phyloP scores from a whole-genome alignment of 108 stramenopile species.

The Aurantiochytrium sp. region DNA sequence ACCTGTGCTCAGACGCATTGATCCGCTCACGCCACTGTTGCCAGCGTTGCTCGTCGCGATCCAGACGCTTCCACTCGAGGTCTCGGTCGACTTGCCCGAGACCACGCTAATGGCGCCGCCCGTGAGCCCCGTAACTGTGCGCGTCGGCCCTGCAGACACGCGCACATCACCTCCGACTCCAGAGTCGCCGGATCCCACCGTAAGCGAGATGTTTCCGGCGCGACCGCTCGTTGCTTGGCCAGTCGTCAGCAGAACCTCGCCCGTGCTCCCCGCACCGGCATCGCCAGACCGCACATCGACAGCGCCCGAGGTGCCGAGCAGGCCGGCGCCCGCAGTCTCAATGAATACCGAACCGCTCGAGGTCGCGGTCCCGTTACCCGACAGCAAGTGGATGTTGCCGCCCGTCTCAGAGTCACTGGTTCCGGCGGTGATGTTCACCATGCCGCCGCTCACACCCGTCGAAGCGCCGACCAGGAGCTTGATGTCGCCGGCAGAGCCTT shows the following conservation, averaged over 20 bases:
- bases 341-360: background rate
- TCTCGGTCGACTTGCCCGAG: conserved; percentile 41
- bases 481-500: background rate
- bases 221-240: conserved; percentile 37
- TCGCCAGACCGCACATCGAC: background rate
- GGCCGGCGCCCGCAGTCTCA: background rate
- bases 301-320: background rate
- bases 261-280: conserved; percentile 35
- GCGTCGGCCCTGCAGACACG: conserved; percentile 22
- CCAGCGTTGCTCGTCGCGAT: conserved; percentile 50
- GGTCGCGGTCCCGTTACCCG: background rate
- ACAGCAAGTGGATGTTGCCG: background rate
- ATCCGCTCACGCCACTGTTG: conserved; percentile 41
- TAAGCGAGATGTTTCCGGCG: conserved; percentile 42
- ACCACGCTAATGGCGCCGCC: conserved; percentile 42
- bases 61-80: conserved; percentile 44
- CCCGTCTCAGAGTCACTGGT: background rate
- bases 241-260: conserved; percentile 41
- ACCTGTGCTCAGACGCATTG: conserved; percentile 46
- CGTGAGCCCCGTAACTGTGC: background rate
- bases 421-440: background rate
- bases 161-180: conserved; percentile 35
- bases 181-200: conserved; percentile 45
- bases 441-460: background rate
- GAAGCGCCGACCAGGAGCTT: background rate